Evolutionary conservation across 2,329 filamentous ascomycete genomes (phyloP).

Genomic region (Juglanconis juglandina): DNA sequence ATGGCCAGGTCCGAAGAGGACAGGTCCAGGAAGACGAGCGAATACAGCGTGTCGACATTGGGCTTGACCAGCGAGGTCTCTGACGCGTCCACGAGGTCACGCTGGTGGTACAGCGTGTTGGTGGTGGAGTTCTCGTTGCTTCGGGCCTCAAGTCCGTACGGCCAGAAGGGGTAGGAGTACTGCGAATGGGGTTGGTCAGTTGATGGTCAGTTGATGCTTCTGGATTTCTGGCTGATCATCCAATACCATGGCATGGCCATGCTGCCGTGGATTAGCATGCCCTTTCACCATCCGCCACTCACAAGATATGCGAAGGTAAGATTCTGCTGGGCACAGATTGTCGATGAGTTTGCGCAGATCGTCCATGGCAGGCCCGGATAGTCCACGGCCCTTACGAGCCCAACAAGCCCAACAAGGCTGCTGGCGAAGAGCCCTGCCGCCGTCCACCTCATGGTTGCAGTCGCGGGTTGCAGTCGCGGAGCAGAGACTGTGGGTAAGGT

Average conservation of each 20-base stretch:
- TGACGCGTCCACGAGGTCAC: conserved; percentile 4
- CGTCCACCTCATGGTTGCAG: too few species aligned
- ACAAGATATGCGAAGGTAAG: conserved; percentile 5
- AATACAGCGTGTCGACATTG: conserved; percentile 29
- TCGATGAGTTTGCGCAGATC: neutral
- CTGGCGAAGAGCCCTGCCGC: too few species aligned
- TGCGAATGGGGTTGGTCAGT: neutral
- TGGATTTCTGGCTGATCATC: too few species aligned
- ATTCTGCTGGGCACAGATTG: neutral
- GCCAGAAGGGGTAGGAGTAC: conserved; percentile 6
- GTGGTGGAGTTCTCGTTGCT: neutral
- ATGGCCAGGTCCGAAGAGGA: conserved; percentile 24
- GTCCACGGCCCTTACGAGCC: neutral
- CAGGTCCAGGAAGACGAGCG: conserved; percentile 24
- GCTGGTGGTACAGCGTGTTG: neutral
- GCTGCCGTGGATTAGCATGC: too few species aligned
- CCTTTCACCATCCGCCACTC: neutral
- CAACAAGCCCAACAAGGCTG: too few species aligned
- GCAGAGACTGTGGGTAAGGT: too few species aligned
- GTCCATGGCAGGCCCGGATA: neutral
- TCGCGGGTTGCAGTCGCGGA: too few species aligned
- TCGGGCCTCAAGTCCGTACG: neutral
- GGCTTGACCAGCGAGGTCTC: conserved; percentile 20
- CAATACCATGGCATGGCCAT: too few species aligned
- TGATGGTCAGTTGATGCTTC: too few species aligned